These are phyloP conservation scores for Bruguiera gymnorhiza DNA, from an alignment of 345 rosid genomes.

Conservation along the genomic window DNA sequence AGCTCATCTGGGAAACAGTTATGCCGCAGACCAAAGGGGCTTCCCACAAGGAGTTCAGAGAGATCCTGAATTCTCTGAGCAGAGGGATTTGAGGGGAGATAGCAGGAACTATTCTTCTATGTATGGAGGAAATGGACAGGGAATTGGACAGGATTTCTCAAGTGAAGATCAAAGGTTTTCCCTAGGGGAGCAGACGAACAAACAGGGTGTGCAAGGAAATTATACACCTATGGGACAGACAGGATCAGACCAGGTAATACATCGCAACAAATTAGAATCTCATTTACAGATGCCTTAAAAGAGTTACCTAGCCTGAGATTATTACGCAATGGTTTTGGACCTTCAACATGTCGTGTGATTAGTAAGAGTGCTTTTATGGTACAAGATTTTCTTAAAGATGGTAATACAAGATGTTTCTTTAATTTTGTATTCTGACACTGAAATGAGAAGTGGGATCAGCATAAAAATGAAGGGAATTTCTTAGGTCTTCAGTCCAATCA, in stretches of 20 bases:
- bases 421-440: too few species aligned
- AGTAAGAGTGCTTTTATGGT: background rate
- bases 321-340: background rate
- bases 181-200: slow-evolving; percentile 40
- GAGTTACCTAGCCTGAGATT: background rate
- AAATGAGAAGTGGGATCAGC: too few species aligned
- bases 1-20: slow-evolving; percentile 39
- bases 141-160: slow-evolving; percentile 26
- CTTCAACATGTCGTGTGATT: background rate
- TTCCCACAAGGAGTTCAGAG: slow-evolving; percentile 34
- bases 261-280: background rate
- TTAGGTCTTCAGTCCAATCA: too few species aligned
- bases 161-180: slow-evolving; percentile 32
- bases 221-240: slow-evolving; percentile 38
- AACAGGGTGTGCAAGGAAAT: slow-evolving; percentile 42
- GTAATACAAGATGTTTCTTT: too few species aligned
- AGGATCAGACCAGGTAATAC: slow-evolving; percentile 40
- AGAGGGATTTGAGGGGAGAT: slow-evolving; percentile 22
- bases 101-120: slow-evolving; percentile 34
- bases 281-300: background rate
- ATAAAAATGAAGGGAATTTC: too few species aligned
- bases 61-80: slow-evolving; percentile 18
- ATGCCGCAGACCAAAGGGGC: slow-evolving; percentile 39
- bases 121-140: slow-evolving; percentile 38
- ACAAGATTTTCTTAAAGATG: background rate